These are phyloP conservation scores for Sporothrix sp. DNA, from an alignment of 2,329 filamentous ascomycete species.

Conservation along the genomic window DNA sequence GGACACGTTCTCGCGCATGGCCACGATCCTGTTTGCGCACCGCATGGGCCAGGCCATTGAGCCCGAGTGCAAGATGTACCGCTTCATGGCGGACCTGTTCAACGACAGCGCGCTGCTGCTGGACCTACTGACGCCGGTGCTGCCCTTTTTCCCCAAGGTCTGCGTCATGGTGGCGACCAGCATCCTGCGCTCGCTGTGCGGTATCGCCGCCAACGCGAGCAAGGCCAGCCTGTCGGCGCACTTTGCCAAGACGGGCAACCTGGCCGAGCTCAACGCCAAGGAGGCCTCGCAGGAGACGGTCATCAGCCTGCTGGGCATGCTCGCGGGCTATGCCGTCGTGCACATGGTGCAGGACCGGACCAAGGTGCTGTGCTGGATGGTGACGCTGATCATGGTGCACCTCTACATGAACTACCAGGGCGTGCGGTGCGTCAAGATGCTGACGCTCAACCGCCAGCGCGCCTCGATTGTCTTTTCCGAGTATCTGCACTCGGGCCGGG, in stretches of 20 bases:
- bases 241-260: slow-evolving; percentile 77
- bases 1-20: slow-evolving; percentile 68
- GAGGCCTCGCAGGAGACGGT: slow-evolving; percentile 94
- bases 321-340: slow-evolving; percentile 73
- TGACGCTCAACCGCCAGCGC: slow-evolving; percentile 74
- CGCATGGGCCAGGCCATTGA: slow-evolving; percentile 72
- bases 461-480: slow-evolving; percentile 66
- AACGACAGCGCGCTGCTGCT: slow-evolving; percentile 80
- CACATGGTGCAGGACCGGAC: slow-evolving; percentile 59
- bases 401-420: slow-evolving; percentile 78
- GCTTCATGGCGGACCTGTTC: slow-evolving; percentile 77
- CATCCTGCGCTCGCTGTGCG: slow-evolving; percentile 58
- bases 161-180: slow-evolving; percentile 40
- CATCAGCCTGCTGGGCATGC: slow-evolving; percentile 78
- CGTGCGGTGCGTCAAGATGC: slow-evolving; percentile 75
- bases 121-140: slow-evolving; percentile 69
- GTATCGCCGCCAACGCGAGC: slow-evolving; percentile 78
- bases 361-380: slow-evolving; percentile 65
- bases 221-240: slow-evolving; percentile 89
- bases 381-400: slow-evolving; percentile 64
- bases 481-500: slow-evolving; percentile 38
- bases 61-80: slow-evolving; percentile 83
- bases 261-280: slow-evolving; percentile 89
- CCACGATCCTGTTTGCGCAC: slow-evolving; percentile 80
- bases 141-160: slow-evolving; percentile 47